These are phyloP conservation scores for Neurospora sp. DNA, from an alignment of 495 filamentous ascomycete genomes.

Conservation along the genomic window DNA sequence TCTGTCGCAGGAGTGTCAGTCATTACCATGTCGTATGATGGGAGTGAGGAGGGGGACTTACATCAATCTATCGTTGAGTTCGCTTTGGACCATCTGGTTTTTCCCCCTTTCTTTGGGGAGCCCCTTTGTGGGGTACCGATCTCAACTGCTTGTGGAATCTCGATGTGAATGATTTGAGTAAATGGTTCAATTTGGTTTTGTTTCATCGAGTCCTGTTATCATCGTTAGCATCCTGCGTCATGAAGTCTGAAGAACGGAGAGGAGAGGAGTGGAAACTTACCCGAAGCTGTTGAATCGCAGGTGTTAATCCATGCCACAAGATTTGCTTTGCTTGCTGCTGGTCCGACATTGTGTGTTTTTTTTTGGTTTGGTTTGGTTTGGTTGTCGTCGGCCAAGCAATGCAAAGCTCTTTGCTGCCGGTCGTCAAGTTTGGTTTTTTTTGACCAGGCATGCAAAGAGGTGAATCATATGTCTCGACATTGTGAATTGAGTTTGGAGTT, in stretches of 20 bases:
- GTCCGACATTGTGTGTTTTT: neutral
- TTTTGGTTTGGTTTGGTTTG: no score
- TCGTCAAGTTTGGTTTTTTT: neutral
- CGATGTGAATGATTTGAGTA: neutral
- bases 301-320: neutral
- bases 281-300: neutral
- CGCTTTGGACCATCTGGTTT: neutral
- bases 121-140: neutral
- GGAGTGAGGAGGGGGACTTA: neutral
- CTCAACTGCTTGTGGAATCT: neutral
- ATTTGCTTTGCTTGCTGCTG: neutral
- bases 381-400: neutral
- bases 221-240: neutral
- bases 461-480: neutral
- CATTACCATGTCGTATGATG: no score
- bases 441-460: neutral
- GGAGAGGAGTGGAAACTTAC: neutral
- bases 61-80: neutral
- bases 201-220: neutral
- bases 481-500: neutral
- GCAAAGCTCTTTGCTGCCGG: neutral
- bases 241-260: neutral
- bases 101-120: neutral
- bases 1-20: no score
- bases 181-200: neutral